Evolutionary conservation across 2,329 filamentous ascomycete species (phyloP), one percentile per base, ranked within the genome.

Genomic region (Pestalotiopsis sp.): DNA sequence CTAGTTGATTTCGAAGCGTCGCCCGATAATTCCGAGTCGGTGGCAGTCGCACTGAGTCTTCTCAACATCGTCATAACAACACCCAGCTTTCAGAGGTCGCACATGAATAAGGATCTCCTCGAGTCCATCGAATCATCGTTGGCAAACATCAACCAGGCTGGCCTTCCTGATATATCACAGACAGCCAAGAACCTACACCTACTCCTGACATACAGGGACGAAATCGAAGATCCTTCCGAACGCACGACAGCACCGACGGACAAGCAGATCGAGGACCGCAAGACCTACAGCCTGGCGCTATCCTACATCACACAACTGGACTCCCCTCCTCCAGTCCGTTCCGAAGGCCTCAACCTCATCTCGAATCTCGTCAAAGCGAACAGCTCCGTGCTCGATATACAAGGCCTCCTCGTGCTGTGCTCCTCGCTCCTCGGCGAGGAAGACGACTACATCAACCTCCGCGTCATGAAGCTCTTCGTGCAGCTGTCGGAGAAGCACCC

Each of bases 391-490:
- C 76, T 94, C 17, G 91, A 94, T 73, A 84, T 93, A n/a, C 88
- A 88, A 0, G 85, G 89, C 1, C 82, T 89, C 3, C 81, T 91
- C 0, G 86, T 91, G 5, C 82, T 92, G 1, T 81, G 93, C 65
- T 88, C 89, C 1, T 88, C 86, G 10, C 82, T 93, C 0, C 80
- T 93, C 1, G 84, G 86, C 68, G 90, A 92, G 62, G 81, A 84
- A 5, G 92, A 94, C 67, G 90, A 92, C 67, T 94, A 91, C 74
- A 89, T 93, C 69, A 91, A 92, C 72, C 81, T 91, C 2, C 85
- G 88, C n/a, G 86, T 89, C 17, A 87, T 94, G 69, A 88, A 88
- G 69, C 83, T 90, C 1, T 88, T 92, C 68, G 85, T 86, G 0
- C 85, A 88, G 26, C 78, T 94, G 11, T 86, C 90, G 0, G 79